Base-by-base conservation (phyloP, 441 rosid species). In the Corymbia calophylla region DNA sequence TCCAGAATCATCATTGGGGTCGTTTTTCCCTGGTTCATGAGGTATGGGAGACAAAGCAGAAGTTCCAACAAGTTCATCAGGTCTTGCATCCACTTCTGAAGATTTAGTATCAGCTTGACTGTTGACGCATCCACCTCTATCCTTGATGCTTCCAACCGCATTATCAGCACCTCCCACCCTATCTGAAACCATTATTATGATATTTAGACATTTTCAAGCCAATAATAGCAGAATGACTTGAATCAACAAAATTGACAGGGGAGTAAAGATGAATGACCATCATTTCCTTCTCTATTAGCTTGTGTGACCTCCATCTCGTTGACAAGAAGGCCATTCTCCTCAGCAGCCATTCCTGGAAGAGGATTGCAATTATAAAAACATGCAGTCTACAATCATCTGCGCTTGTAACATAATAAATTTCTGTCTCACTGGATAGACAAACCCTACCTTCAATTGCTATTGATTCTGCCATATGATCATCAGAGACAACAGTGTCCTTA, bases 401-500 rank as follows among this genome's bases (percentile, higher is more conserved):
- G 87, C 27, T 90, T 88, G 82, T 92, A 88, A 90, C 89, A 73
- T 90, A 91, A 80, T 84, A 91, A 91, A 88, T 90, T 87, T 93
- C 92, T 55, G 90, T 86, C 90, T 95, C 91, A 87, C 70, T 87
- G 70, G 92, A 89, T 53, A 89, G 90, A 92, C 92, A 92, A 87
- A 88, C 93, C 62, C 86, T 91, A 91, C 91, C 87, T 91, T 93
- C 95, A 60, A 89, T 86, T 66, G 91, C 91, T 81, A 87, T 88
- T 55, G 91, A 73, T 88, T 90, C 94, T 44, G 90, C 89, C 47
- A 89, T 82, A 92, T 93, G 97, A 92, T 96, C 98, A 92, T 95
- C 97, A 89, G 94, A 91, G 53, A 93, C 95, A 90, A 94, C 93
- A 84, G 93, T 94, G 89, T 96, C 96, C 92, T 97, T 94, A 92